Percentiles rank a stretch among this genome's conserved stretches.
Evolutionary conservation across 192 early-diverging fungal genomes (phyloP).

Genomic region (Neocallimastix lanati): DNA sequence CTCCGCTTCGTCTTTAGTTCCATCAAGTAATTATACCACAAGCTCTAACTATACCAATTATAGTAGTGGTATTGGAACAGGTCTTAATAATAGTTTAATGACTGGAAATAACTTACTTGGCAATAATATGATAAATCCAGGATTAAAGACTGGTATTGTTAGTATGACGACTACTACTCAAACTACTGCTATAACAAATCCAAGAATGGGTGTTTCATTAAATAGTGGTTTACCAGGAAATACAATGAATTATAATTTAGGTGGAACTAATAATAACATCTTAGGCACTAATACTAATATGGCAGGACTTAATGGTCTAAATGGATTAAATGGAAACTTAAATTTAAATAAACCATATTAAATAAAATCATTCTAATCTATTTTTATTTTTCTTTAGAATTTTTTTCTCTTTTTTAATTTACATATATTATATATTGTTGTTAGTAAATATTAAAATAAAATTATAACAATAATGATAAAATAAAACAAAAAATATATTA

Average conservation of each 20-base stretch:
- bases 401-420: no score
- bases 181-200: background rate
- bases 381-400: no score
- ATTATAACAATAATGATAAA: no score
- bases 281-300: background rate
- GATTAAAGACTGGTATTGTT: background rate
- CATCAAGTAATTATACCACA: no score
- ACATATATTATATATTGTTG: no score
- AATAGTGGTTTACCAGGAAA: no score
- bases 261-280: background rate
- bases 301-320: background rate
- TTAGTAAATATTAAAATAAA: no score
- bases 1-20: background rate
- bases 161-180: background rate
- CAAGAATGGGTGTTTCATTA: background rate
- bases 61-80: no score
- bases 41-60: background rate
- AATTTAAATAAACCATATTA: no score
- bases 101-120: background rate
- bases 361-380: no score
- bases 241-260: background rate
- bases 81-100: background rate
- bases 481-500: no score
- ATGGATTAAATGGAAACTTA: background rate
- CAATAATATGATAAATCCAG: background rate